Evolutionary conservation across 1,139 yeast genomes (phyloP), one percentile per base, ranked within the genome.

Genomic region (Nakaseomyces nivariensis): DNA sequence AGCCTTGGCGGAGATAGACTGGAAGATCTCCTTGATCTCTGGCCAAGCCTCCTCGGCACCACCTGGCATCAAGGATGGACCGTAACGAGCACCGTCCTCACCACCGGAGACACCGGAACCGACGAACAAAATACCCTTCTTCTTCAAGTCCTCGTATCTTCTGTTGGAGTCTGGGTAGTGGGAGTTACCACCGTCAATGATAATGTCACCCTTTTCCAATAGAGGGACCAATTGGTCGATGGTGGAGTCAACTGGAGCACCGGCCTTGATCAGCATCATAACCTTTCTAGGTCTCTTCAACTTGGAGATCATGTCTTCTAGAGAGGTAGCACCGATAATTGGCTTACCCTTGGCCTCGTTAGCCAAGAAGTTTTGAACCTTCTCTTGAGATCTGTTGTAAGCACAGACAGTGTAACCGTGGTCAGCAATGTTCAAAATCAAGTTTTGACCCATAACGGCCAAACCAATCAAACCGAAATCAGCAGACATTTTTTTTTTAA

Each of bases 41-140:
- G 97, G 97, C 98, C 98, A 92, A 59, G 98, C 98, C 65, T 86
- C 97, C 61, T 77, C 79, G 70, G 89, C 86, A 69, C 98, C 98
- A 82, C 98, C 98, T 62, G 98, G 98, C 98, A 92, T 92, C 74
- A 92, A 80, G 58, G 97, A 90, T 56, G 98, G 98, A 69, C 98
- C 98, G 72, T 86, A 80, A 77, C 98, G 88, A 65, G 98, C 98
- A 80, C 98, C 98, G 73, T 92, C 98, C 76, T 92, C 98, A 78
- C 98, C 98, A 75, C 98, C 98, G 63, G 97, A 92, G 58, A 92
- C 98, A 85, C 98, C 98, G 57, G 96, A 88, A 66, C 98, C 98
- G 58, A 92, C 98, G 65, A 89, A 92, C 60, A 82, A 76, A 67
- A 90, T 82, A 48, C 96, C 97, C 78, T 90, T 82, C 56, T 73